phyloP scores from a whole-genome alignment of 108 stramenopile species.

The Cyclotella baltica region DNA sequence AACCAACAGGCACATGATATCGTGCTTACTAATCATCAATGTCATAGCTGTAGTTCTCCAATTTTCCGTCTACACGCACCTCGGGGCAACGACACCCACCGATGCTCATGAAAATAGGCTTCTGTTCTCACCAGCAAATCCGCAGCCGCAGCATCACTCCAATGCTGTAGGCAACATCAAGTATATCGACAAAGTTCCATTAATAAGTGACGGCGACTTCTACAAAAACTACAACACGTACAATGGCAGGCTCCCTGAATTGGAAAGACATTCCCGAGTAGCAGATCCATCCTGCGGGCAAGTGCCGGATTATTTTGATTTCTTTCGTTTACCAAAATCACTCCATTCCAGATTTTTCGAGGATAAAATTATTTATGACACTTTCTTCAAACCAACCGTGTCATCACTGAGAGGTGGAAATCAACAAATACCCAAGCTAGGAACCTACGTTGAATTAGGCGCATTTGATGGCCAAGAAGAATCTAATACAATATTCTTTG shows the following conservation, averaged over 20 bases:
- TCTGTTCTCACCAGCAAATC: neutral
- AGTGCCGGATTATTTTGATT: conserved; percentile 8
- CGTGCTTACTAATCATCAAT: neutral
- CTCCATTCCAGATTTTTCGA: conserved; percentile 28
- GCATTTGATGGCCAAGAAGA: conserved; percentile 63
- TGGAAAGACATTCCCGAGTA: neutral
- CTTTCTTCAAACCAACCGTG: conserved; percentile 37
- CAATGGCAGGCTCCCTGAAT: neutral
- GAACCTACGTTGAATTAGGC: conserved; percentile 66
- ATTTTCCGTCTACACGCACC: neutral
- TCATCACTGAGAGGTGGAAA: neutral
- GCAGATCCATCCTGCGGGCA: conserved; percentile 7
- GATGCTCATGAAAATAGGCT: neutral
- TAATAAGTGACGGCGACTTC: neutral
- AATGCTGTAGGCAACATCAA: no score
- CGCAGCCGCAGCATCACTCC: neutral
- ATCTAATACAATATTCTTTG: conserved; percentile 58
- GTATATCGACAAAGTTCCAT: no score
- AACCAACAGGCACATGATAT: neutral
- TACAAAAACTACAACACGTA: neutral
- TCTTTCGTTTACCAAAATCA: conserved; percentile 14
- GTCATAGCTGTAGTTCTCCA: neutral
- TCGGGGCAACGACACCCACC: neutral
- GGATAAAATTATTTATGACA: conserved; percentile 50
- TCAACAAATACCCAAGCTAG: conserved; percentile 5